Evolutionary conservation across 371 early-diverging fungal genomes (phyloP).

Genomic region (Fennellomyces sp.): DNA sequence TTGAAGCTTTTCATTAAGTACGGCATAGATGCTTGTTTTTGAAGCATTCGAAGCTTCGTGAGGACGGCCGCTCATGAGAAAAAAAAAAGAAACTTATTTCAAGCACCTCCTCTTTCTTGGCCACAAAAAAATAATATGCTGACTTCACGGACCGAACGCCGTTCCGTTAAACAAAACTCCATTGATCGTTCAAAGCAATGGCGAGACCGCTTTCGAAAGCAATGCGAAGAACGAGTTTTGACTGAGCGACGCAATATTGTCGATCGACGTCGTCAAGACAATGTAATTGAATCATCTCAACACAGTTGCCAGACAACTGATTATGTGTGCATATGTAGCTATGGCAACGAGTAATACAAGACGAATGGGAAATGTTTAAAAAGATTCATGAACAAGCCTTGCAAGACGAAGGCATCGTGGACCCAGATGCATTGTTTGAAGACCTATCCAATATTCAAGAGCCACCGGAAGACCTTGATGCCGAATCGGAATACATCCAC

Average conservation of each 20-base stretch:
- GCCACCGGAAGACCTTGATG: neutral
- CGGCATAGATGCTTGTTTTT: conserved; percentile 25
- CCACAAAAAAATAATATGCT: neutral
- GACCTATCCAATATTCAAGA: neutral
- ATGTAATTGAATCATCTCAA: neutral
- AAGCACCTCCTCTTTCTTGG: neutral
- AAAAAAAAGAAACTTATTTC: neutral
- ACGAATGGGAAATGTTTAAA: conserved; percentile 16
- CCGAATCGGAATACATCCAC: neutral
- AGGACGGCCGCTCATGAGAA: neutral
- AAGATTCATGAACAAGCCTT: conserved; percentile 14
- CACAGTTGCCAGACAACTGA: neutral
- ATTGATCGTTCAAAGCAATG: conserved; percentile 7
- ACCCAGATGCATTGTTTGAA: conserved; percentile 2
- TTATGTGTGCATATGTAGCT: neutral
- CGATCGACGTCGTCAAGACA: conserved; percentile 8
- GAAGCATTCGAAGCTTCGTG: conserved; percentile 1
- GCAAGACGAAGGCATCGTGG: conserved; percentile 8
- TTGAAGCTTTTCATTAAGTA: conserved; percentile 13
- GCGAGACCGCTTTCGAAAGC: conserved; percentile 12
- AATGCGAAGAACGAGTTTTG: conserved; percentile 8
- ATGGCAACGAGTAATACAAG: neutral
- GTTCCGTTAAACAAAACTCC: neutral
- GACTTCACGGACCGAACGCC: neutral
- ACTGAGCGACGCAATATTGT: conserved; percentile 3